phyloP scores from a whole-genome alignment of 345 rosid genomes.

The Xanthoceras sorbifolium region DNA sequence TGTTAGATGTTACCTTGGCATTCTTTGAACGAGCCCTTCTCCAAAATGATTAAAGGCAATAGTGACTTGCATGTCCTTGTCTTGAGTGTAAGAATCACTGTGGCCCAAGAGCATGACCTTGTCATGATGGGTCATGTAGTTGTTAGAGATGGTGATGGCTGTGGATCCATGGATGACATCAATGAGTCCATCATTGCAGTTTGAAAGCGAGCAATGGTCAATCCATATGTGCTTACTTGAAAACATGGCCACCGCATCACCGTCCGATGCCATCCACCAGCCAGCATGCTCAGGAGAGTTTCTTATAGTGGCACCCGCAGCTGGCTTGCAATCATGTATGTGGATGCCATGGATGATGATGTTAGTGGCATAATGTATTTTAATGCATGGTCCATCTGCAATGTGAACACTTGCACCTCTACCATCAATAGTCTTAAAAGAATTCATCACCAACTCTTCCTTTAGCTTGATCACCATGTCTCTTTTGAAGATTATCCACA shows the following conservation, averaged over 20 bases:
- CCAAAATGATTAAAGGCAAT: slow-evolving; percentile 87
- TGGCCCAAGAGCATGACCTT: slow-evolving; percentile 85
- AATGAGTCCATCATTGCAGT: slow-evolving; percentile 71
- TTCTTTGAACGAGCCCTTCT: slow-evolving; percentile 84
- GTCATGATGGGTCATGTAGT: slow-evolving; percentile 78
- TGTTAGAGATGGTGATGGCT: slow-evolving; percentile 78
- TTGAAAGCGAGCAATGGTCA: slow-evolving; percentile 79
- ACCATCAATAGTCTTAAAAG: slow-evolving; percentile 78
- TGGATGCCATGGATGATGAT: slow-evolving; percentile 73
- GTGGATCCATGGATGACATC: slow-evolving; percentile 84
- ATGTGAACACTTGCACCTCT: slow-evolving; percentile 82
- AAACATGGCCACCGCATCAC: slow-evolving; percentile 65
- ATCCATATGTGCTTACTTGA: slow-evolving; percentile 61
- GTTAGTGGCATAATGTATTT: slow-evolving; percentile 59
- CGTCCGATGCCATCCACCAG: slow-evolving; percentile 56
- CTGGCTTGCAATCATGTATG: slow-evolving; percentile 71
- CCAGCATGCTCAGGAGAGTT: slow-evolving; percentile 64
- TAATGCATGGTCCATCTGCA: slow-evolving; percentile 71
- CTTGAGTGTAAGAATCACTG: slow-evolving; percentile 62
- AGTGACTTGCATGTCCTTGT: slow-evolving; percentile 77
- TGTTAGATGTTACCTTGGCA: slow-evolving; percentile 57
- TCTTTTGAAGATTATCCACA: slow-evolving; percentile 75
- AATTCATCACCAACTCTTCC: slow-evolving; percentile 65
- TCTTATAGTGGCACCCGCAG: slow-evolving; percentile 45
- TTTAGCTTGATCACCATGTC: slow-evolving; percentile 73